A percentile compares a stretch with the other conserved stretches of the same genome.
phyloP scores from a whole-genome alignment of 2,329 filamentous ascomycete genomes.

The Lachnellula occidentalis region DNA sequence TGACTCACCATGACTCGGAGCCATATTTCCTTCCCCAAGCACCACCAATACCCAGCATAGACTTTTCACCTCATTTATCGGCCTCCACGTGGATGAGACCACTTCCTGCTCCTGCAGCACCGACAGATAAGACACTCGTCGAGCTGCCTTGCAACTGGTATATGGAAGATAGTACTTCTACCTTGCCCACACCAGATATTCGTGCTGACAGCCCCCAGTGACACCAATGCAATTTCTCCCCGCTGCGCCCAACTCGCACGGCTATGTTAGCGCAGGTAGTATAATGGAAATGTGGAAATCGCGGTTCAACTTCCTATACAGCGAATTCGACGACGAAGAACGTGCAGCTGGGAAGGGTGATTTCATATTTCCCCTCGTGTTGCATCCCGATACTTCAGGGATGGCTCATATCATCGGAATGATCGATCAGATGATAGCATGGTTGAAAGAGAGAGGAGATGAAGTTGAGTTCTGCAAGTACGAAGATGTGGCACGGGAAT shows the following conservation, averaged over 20 bases:
- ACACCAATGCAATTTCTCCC: slow-evolving; percentile 27
- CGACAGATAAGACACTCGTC: slow-evolving; percentile 33
- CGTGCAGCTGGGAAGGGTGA: slow-evolving; percentile 29
- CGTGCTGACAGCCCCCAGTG: slow-evolving; percentile 8
- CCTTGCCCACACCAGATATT: not conserved
- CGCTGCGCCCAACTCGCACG: slow-evolving; percentile 39
- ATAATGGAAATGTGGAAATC: slow-evolving; percentile 43
- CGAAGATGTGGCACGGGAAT: slow-evolving; percentile 35
- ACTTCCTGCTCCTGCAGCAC: slow-evolving; percentile 26
- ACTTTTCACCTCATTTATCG: slow-evolving; percentile 32
- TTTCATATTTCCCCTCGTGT: slow-evolving; percentile 45
- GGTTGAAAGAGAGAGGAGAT: slow-evolving; percentile 41
- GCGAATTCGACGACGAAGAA: slow-evolving; percentile 34
- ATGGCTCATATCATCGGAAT: slow-evolving; percentile 53
- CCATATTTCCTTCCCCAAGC: slow-evolving; percentile 42
- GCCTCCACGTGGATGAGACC: slow-evolving; percentile 43
- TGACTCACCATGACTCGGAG: slow-evolving; percentile 44
- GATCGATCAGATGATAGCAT: slow-evolving; percentile 39
- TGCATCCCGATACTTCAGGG: slow-evolving; percentile 54
- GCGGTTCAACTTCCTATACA: slow-evolving; percentile 20
- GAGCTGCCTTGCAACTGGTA: slow-evolving; percentile 48
- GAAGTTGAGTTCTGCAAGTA: slow-evolving; percentile 42
- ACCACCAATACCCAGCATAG: slow-evolving; percentile 36
- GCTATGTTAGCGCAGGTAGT: slow-evolving; percentile 42
- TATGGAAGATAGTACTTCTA: slow-evolving; percentile 37